Evolutionary conservation across 352 stramenopile species (phyloP).

Genomic region (Phytophthora pisi): DNA sequence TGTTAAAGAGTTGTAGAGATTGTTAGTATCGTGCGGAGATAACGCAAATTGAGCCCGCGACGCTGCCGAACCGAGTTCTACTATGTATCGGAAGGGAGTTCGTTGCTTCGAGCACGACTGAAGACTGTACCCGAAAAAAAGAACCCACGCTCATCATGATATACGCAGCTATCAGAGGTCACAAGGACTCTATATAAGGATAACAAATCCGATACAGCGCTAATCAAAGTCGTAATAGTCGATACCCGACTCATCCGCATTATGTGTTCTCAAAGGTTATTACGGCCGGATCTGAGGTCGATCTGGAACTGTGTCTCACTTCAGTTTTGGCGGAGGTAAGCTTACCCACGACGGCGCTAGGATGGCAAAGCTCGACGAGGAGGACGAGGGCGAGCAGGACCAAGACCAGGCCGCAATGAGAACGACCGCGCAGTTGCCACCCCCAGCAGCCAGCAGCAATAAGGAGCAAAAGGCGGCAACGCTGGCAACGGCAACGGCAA

Average conservation of each 20-base stretch:
- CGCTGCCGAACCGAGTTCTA: neutral
- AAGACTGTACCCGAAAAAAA: neutral
- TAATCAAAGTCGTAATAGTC: neutral
- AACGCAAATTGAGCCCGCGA: neutral
- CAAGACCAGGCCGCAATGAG: neutral
- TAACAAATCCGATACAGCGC: neutral
- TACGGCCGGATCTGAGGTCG: neutral
- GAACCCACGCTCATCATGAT: neutral
- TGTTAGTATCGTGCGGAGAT: neutral
- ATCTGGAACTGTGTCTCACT: conserved; percentile 13
- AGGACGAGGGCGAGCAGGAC: conserved; percentile 21
- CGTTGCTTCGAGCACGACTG: too few relatives aligned
- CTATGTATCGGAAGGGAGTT: neutral
- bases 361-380: conserved; percentile 20
- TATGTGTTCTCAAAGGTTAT: neutral
- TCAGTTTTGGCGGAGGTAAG: conserved; percentile 15
- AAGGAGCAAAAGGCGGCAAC: neutral
- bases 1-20: neutral
- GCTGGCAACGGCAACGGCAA: too few relatives aligned
- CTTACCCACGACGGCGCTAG: neutral
- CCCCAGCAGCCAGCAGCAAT: neutral
- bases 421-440: neutral
- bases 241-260: neutral
- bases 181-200: neutral
- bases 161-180: neutral